Base-by-base conservation (phyloP, 2,329 filamentous ascomycete species). In the Rugonectria rugulosa region DNA sequence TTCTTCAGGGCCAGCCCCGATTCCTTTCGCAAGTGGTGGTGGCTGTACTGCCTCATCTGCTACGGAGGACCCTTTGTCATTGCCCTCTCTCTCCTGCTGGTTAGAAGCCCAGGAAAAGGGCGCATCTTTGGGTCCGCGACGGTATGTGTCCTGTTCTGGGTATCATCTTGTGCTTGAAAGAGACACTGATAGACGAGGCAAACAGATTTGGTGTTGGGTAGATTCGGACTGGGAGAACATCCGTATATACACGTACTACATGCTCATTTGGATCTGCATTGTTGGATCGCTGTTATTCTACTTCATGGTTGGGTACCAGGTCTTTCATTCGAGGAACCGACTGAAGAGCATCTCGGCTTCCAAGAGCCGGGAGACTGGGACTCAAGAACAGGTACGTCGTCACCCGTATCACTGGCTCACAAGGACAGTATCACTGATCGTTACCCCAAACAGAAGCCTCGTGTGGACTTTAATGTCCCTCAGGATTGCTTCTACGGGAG, bases 51-150 rank as follows among this genome's bases (percentile, higher is more conserved):
- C 31, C 46, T 87, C 2, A 74, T 87, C 41, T 91, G 89, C 70
- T 95, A 92, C 54, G 89, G 90, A 0, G 66, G 89, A 1, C 89
- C 90, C 0, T 85, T 88, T 24, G 69, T 89, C 27, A 88, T 90
- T 8, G 84, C 89, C 0, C 68, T 93, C 23, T 75, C 82, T 17
- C 86, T 89, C 57, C 78, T 92, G 23, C 80, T 90, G 41, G 73
- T 89, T 48, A 73, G 72, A 21, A 70, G 66, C 31, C 60, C 70
- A 5, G 57, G 64, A 11, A 70, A 72, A 12, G 75, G 76, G 0
- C 70, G 71, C 3, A 72, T 84, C 1, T 86, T 85, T 57, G 84
- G 83, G 11, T 75, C 85, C 68, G 83, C 83, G 19, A 85, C 82
- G 23, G 83, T 85, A 65, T 62, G 79, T 71, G 12, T 5, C 31